Percentiles rank a stretch among this genome's conserved stretches.
Conservation (phyloP, 768 basidiomycete genomes). For the Leccinellum rugosiceps region DNA sequence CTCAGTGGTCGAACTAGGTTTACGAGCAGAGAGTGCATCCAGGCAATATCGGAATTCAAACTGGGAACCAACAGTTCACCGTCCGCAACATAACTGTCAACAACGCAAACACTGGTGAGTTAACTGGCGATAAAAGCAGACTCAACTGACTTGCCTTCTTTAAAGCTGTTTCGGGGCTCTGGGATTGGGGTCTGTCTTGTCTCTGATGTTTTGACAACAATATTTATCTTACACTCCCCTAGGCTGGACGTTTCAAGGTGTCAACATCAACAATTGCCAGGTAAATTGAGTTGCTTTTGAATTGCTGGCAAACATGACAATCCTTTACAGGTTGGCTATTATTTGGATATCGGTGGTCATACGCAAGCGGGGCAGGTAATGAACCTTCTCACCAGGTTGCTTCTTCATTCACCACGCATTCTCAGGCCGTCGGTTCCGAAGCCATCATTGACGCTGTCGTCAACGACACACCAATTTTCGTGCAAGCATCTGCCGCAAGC, state of each 20-base stretch:
- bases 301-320: background rate
- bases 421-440: constrained; percentile 41
- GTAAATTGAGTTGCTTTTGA: background rate
- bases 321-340: constrained; percentile 39
- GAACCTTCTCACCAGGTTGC: background rate
- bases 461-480: constrained; percentile 42
- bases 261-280: constrained; percentile 42
- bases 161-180: constrained; percentile 29
- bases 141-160: background rate
- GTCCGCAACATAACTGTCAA: constrained; percentile 59
- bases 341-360: constrained; percentile 39
- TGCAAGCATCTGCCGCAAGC: constrained; percentile 35
- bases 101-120: constrained; percentile 40
- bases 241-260: constrained; percentile 54
- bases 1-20: background rate
- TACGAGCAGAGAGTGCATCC: background rate
- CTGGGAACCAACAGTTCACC: constrained; percentile 79
- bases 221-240: constrained; percentile 1
- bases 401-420: background rate
- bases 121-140: background rate
- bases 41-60: constrained; percentile 57
- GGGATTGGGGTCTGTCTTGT: constrained; percentile 41
- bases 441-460: constrained; percentile 47
- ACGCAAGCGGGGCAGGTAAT: constrained; percentile 32
- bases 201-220: background rate